Percentiles rank a stretch among this genome's conserved stretches.
Evolutionary conservation across 441 rosid species (phyloP).

Genomic region (Cnidoscolus chayamansa): DNA sequence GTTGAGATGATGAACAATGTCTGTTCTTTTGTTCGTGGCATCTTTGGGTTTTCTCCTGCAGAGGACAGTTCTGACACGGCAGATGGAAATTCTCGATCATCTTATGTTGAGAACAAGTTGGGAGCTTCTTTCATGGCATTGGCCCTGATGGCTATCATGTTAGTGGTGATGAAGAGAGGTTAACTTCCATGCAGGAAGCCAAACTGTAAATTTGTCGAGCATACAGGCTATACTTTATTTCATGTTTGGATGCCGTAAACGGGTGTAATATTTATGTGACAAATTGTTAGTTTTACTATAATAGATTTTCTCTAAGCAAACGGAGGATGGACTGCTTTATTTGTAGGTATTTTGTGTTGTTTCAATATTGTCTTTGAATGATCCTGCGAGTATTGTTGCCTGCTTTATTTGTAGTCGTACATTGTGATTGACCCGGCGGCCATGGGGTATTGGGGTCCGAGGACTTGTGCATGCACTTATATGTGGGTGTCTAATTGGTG

Average conservation of each 20-base stretch:
- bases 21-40: slow-evolving; percentile 38
- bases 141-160: slow-evolving; percentile 51
- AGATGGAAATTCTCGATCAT: slow-evolving; percentile 29
- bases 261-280: background rate
- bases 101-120: slow-evolving; percentile 25
- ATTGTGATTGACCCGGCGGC: background rate
- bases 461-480: background rate
- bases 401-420: background rate
- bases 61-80: slow-evolving; percentile 26
- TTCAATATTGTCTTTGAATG: background rate
- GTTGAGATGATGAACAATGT: slow-evolving; percentile 44
- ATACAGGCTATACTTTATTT: background rate
- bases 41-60: slow-evolving; percentile 33
- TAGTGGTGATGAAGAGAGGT: slow-evolving; percentile 56
- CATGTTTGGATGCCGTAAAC: slow-evolving; percentile 1
- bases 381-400: background rate
- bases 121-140: slow-evolving; percentile 48
- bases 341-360: no score
- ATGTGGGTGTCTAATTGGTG: background rate
- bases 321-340: no score
- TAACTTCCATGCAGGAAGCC: slow-evolving; percentile 19
- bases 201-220: slow-evolving; percentile 25
- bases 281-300: no score
- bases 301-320: background rate
- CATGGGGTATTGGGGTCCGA: background rate